Evolutionary conservation across 441 rosid genomes (phyloP).

Genomic region (Hura crepitans): DNA sequence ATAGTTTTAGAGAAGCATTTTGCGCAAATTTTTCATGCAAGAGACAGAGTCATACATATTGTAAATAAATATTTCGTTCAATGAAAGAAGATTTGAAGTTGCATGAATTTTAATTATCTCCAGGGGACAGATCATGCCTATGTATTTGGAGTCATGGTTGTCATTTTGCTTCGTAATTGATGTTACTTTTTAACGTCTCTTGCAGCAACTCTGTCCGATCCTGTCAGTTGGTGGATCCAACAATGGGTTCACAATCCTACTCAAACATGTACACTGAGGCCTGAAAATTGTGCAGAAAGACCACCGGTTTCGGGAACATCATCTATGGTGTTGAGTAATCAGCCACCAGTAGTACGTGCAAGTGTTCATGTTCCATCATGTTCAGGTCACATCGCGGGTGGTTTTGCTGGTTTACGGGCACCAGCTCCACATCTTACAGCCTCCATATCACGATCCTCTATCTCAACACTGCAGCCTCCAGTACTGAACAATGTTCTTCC

Average conservation of each 20-base stretch:
- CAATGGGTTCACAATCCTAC: constrained; percentile 1
- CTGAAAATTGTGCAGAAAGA: no score
- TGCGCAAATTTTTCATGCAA: no score
- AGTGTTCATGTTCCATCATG: background rate
- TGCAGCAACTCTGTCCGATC: constrained; percentile 4
- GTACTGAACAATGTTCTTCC: background rate
- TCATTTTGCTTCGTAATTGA: background rate
- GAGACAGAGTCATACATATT: no score
- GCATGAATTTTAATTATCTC: background rate
- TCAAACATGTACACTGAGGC: background rate
- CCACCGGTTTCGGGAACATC: background rate
- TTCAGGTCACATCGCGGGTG: background rate
- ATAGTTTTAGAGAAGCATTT: no score
- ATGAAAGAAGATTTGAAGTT: background rate
- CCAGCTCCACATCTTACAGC: constrained; percentile 21
- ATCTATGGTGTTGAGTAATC: background rate
- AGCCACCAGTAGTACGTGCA: background rate
- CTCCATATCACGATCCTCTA: background rate
- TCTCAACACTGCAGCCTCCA: background rate
- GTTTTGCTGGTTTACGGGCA: background rate
- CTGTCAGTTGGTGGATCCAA: constrained; percentile 4
- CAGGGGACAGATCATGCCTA: background rate
- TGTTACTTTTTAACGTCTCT: background rate
- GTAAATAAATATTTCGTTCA: no score
- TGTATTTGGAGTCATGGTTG: background rate